phyloP scores from a whole-genome alignment of 371 early-diverging fungal genomes.

The Lichtheimia ornata region DNA sequence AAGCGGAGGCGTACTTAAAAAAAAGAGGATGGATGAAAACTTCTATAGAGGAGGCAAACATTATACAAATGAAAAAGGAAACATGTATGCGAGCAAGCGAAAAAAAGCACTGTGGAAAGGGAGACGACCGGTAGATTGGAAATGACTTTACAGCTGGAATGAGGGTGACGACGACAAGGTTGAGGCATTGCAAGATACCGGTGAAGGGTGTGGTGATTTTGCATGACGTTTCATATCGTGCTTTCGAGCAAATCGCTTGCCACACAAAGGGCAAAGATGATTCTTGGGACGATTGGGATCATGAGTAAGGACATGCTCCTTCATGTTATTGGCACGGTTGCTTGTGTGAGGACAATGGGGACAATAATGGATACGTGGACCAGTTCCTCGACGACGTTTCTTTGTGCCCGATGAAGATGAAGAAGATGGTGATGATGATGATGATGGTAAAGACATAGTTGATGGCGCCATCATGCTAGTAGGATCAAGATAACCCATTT shows the following conservation, averaged over 20 bases:
- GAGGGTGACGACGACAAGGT: no score
- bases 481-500: not conserved
- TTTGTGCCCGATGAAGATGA: not conserved
- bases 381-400: not conserved
- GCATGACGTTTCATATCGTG: slow-evolving; percentile 66
- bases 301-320: slow-evolving; percentile 31
- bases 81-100: no score
- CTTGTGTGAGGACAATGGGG: slow-evolving; percentile 25
- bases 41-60: no score
- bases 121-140: no score
- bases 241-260: slow-evolving; percentile 60
- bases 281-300: slow-evolving; percentile 34
- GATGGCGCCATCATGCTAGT: not conserved
- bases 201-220: slow-evolving; percentile 18
- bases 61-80: no score
- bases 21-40: no score
- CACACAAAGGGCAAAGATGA: slow-evolving; percentile 40
- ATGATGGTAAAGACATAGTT: not conserved
- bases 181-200: no score
- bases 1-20: no score
- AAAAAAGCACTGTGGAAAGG: no score
- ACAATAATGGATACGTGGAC: slow-evolving; percentile 19
- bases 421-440: slow-evolving; percentile 1
- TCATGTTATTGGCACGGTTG: slow-evolving; percentile 34
- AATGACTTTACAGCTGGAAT: no score